Base-by-base conservation (phyloP, 495 filamentous ascomycete species). In the Penicillium verhagenii region DNA sequence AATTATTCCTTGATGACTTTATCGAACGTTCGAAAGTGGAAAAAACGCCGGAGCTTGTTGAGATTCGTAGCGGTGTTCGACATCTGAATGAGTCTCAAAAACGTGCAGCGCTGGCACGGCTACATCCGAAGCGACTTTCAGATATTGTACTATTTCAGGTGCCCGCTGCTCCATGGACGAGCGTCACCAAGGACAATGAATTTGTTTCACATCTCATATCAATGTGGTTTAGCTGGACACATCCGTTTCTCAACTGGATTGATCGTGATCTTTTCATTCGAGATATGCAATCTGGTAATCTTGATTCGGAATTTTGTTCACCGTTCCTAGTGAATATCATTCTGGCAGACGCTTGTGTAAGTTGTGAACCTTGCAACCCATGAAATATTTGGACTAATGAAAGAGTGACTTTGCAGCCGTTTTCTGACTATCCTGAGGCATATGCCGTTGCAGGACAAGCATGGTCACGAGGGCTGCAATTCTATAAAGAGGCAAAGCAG, bases 151-250 rank as follows among this genome's bases (percentile, higher is more conserved):
- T 52, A 5, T 55, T 51, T 14, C 39, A 31, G 10, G 72, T 80
- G 0, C 70, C 73, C 0, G 69, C 77, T 1, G 60, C 58, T 10
- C 73, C 74, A 4, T 82, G 79, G 79, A 82, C 79, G 2, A 67
- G 9, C 23, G 59, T 79, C 25, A 77, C 76, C 1, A 70, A 71
- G 19, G 72, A 78, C 46, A 68, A 76, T 49, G 74, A 71, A 2
- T 60, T 80, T 26, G 77, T 82, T 3, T 79, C 77, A n/a, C 71
- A 74, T 54, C 60, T 79, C 10, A 52, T 80, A 2, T 76, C 72
- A 18, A 43, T 74, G 16, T 78, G 70, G 56, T 72, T 82, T 40
- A 73, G 71, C 1, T 79, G 76, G 76, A 66, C 57, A 16, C 69
- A 76, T 46, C 67, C 71, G 1, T 76, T 68, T 35, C 63, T 67